Conservation (phyloP, 768 basidiomycete genomes). For the Pholiota microspora region DNA sequence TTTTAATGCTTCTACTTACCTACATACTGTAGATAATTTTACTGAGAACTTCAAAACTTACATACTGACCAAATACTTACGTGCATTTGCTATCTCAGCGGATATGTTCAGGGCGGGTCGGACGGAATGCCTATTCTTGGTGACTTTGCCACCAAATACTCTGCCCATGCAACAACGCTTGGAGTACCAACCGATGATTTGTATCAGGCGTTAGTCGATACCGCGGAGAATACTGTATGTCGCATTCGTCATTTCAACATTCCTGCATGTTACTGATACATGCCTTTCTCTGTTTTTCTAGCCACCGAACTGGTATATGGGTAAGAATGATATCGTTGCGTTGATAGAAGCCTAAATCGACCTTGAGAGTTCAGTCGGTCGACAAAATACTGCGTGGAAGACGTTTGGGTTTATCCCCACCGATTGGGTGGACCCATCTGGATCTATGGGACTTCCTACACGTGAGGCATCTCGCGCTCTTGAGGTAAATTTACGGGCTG, state of each 20-base stretch:
- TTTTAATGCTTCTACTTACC: too few relatives aligned
- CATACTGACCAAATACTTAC: neutral
- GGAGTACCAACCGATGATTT: conserved; percentile 44
- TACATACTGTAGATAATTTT: too few relatives aligned
- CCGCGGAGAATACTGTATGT: conserved; percentile 49
- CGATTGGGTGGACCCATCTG: conserved; percentile 46
- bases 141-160: conserved; percentile 50
- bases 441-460: conserved; percentile 44
- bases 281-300: conserved; percentile 13
- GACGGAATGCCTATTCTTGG: conserved; percentile 53
- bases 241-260: neutral
- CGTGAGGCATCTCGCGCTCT: conserved; percentile 48
- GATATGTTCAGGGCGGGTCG: conserved; percentile 48
- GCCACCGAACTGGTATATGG: conserved; percentile 51
- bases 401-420: conserved; percentile 49
- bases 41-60: neutral
- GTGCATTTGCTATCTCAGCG: conserved; percentile 32
- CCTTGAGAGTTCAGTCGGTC: conserved; percentile 31
- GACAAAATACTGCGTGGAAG: conserved; percentile 54
- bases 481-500: conserved; percentile 29
- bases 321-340: conserved; percentile 18
- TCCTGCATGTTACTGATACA: neutral
- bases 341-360: neutral
- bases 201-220: conserved; percentile 48
- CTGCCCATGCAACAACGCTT: conserved; percentile 30